Conservation (phyloP, 1,284 basidiomycete species). For the Rhizoctonia solani region DNA sequence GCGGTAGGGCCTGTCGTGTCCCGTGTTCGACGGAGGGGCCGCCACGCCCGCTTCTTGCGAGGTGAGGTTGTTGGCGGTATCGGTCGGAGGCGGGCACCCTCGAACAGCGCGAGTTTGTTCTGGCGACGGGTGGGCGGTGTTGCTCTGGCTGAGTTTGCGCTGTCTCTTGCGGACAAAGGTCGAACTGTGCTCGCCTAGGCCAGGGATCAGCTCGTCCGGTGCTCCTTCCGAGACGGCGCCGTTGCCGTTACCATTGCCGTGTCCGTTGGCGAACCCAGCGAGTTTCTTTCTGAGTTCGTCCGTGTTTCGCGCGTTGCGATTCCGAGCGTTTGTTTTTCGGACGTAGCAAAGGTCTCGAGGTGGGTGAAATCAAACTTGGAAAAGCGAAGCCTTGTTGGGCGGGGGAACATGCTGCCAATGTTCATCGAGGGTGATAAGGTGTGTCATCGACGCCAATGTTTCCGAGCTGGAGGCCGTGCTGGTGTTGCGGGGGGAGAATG, state of each 20-base stretch:
- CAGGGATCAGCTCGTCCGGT: constrained; percentile 38
- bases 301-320: constrained; percentile 53
- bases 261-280: constrained; percentile 41
- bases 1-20: constrained; percentile 89
- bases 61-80: constrained; percentile 32
- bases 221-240: constrained; percentile 29
- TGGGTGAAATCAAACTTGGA: constrained; percentile 73
- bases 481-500: constrained; percentile 7
- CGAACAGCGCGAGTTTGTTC: constrained; percentile 91
- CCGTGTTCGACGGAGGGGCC: constrained; percentile 47
- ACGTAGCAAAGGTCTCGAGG: constrained; percentile 80
- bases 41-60: background rate
- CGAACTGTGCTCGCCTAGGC: constrained; percentile 40
- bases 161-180: constrained; percentile 59
- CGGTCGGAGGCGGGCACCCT: constrained; percentile 57
- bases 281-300: constrained; percentile 2
- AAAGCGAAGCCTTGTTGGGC: constrained; percentile 45
- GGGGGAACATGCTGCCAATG: background rate
- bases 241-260: constrained; percentile 6
- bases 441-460: constrained; percentile 45
- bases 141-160: constrained; percentile 82
- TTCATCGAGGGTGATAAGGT: constrained; percentile 56
- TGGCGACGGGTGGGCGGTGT: constrained; percentile 59
- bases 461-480: constrained; percentile 32
- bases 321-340: constrained; percentile 62